phyloP scores from a whole-genome alignment of 306 rosid species.

The Citrullus amarus region DNA sequence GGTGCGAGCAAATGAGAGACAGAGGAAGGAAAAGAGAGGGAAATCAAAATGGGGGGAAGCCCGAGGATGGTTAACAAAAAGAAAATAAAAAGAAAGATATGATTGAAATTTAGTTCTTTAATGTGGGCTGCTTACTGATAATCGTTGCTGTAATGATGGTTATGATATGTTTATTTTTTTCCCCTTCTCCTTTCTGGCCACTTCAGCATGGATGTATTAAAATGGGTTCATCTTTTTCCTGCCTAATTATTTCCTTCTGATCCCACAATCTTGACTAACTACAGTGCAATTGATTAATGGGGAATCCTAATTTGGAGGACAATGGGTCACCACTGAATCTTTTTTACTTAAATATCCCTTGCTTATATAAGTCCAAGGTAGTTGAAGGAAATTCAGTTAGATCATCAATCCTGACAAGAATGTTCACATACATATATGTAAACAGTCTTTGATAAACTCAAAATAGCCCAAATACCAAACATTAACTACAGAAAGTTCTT shows the following conservation, averaged over 20 bases:
- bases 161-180: constrained; percentile 35
- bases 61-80: constrained; percentile 8
- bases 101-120: neutral
- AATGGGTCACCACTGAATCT: neutral
- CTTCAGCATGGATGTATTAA: neutral
- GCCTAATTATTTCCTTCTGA: constrained; percentile 6
- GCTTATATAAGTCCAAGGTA: neutral
- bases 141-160: constrained; percentile 49
- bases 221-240: constrained; percentile 10
- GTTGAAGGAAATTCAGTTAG: neutral
- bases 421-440: neutral
- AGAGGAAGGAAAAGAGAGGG: constrained; percentile 4
- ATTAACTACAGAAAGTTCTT: neutral
- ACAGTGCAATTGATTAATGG: neutral
- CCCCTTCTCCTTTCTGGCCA: constrained; percentile 1
- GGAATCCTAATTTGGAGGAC: neutral
- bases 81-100: constrained; percentile 13
- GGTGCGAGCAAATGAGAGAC: constrained; percentile 16
- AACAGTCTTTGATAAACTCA: neutral
- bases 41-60: constrained; percentile 17
- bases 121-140: constrained; percentile 38
- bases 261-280: constrained; percentile 9
- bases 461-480: neutral
- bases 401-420: neutral
- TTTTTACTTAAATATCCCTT: neutral